Conservation (phyloP, 805 yeast genomes). For the Ogataea pini region DNA sequence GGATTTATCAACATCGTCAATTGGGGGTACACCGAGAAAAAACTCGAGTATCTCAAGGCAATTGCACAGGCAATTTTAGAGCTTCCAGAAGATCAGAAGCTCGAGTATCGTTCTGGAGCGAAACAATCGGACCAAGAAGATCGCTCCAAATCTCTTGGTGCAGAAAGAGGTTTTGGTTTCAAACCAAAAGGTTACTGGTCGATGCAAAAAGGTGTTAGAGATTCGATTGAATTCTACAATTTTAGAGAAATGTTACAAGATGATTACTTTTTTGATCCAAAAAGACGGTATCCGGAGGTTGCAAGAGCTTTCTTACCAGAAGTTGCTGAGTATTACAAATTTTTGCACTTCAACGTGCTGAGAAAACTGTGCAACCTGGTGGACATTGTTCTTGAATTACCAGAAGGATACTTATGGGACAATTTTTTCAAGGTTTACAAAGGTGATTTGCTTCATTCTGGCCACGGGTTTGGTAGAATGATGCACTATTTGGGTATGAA, state of each 20-base stretch:
- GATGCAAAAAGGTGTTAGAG: constrained; percentile 43
- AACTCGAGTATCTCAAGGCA: constrained; percentile 38
- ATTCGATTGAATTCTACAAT: constrained; percentile 45
- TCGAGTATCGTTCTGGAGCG: constrained; percentile 40
- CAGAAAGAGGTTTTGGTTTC: constrained; percentile 48
- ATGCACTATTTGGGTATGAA: constrained; percentile 39
- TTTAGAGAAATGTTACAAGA: constrained; percentile 41
- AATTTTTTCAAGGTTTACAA: constrained; percentile 37
- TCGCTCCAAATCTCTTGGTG: constrained; percentile 36
- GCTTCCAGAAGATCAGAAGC: constrained; percentile 42
- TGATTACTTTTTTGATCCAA: constrained; percentile 32
- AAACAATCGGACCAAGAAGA: constrained; percentile 26
- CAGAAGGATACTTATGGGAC: constrained; percentile 45
- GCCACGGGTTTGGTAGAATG: constrained; percentile 42
- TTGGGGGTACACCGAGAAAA: constrained; percentile 40
- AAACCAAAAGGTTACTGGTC: constrained; percentile 51
- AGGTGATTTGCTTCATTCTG: constrained; percentile 36
- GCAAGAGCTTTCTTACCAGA: constrained; percentile 40
- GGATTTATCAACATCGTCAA: constrained; percentile 46
- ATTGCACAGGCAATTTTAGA: constrained; percentile 43
- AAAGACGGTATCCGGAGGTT: constrained; percentile 41
- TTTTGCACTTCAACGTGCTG: constrained; percentile 39
- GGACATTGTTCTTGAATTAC: constrained; percentile 45
- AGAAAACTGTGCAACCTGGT: constrained; percentile 39
- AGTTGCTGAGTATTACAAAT: constrained; percentile 39